Percentiles rank a stretch among this genome's conserved stretches.
Evolutionary conservation across 1,284 basidiomycete genomes (phyloP).

Genomic region (Pulchroboletus neoregius): DNA sequence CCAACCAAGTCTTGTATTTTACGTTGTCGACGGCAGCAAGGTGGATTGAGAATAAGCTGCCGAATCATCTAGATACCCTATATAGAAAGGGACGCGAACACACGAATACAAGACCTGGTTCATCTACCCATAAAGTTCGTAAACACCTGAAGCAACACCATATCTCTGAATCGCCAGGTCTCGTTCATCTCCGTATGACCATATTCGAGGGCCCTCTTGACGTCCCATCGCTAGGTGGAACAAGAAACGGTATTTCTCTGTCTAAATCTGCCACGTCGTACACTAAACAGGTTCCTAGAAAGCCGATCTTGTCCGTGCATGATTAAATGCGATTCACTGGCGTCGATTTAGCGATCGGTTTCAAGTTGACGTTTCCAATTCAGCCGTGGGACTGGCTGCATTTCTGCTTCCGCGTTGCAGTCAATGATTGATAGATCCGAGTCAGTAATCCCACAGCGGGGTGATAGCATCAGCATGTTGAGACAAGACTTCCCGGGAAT

Average conservation of each 20-base stretch:
- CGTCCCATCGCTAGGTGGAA: background rate
- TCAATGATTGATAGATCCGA: too few species aligned
- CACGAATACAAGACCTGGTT: constrained; percentile 5
- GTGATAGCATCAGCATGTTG: too few species aligned
- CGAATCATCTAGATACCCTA: background rate
- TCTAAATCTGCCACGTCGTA: too few species aligned
- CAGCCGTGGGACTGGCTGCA: too few species aligned
- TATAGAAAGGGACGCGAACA: constrained; percentile 2
- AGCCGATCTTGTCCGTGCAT: background rate
- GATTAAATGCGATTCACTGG: too few species aligned
- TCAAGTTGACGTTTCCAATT: background rate
- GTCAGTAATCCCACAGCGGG: too few species aligned
- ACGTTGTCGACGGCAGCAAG: too few species aligned
- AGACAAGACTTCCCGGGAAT: too few species aligned
- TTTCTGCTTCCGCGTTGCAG: too few species aligned
- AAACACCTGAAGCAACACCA: background rate
- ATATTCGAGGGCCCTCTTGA: background rate
- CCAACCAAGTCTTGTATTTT: background rate
- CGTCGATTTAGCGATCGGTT: constrained; percentile 17
- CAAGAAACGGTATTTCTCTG: background rate
- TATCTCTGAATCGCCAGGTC: constrained; percentile 1
- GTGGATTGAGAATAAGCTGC: too few species aligned
- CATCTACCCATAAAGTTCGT: background rate
- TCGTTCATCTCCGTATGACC: constrained; percentile 7
- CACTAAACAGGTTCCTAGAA: too few species aligned